These are phyloP conservation scores for Bertia moriformis DNA, from an alignment of 2,329 filamentous ascomycete species.

Conservation along the genomic window DNA sequence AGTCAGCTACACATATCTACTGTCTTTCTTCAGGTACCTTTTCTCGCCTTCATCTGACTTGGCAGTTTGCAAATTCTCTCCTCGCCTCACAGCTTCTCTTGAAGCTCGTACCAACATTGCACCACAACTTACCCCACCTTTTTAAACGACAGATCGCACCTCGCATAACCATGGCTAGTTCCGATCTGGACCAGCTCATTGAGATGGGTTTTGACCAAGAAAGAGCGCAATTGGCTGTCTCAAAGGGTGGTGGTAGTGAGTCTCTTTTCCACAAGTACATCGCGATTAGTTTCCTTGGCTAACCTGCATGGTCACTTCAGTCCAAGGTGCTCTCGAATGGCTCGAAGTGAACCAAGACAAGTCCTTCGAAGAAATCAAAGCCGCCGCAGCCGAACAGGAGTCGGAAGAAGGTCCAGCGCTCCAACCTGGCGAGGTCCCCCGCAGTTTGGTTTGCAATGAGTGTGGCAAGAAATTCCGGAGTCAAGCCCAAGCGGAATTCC, in stretches of 20 bases:
- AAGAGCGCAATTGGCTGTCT: slow-evolving; percentile 42
- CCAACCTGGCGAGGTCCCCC: slow-evolving; percentile 39
- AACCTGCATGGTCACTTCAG: slow-evolving; percentile 15
- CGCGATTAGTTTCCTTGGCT: no score
- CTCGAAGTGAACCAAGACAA: slow-evolving; percentile 51
- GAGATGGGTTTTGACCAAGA: slow-evolving; percentile 39
- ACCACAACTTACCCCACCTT: no score
- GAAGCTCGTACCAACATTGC: no score
- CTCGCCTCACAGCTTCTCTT: no score
- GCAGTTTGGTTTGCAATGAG: slow-evolving; percentile 51
- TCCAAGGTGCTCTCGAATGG: slow-evolving; percentile 54
- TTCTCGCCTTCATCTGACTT: no score
- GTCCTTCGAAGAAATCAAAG: slow-evolving; percentile 42
- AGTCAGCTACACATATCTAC: no score
- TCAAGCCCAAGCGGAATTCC: slow-evolving; percentile 48
- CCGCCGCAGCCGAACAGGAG: slow-evolving; percentile 7
- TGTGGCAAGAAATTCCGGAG: slow-evolving; percentile 52
- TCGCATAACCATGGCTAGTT: slow-evolving; percentile 1
- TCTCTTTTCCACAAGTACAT: no score
- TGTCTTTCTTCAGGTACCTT: no score
- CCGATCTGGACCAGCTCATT: slow-evolving; percentile 9
- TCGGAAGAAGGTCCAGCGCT: slow-evolving; percentile 21
- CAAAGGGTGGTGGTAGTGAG: slow-evolving; percentile 40
- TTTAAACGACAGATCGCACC: no score
- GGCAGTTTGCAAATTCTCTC: no score